Evolutionary conservation across 2,329 filamentous ascomycete genomes (phyloP).

Genomic region (Aureobasidium sp.): DNA sequence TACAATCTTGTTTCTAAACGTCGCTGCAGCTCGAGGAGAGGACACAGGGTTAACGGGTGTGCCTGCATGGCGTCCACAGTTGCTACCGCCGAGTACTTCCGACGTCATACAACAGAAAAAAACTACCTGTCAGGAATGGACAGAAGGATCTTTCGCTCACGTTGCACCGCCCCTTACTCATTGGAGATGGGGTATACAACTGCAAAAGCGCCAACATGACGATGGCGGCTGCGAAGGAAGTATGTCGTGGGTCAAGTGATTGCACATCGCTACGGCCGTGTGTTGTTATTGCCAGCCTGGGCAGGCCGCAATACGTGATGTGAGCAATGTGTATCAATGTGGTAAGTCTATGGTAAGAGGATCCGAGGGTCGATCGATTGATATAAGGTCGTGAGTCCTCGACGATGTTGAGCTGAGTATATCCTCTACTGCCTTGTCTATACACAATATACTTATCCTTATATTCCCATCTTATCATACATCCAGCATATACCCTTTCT

Average conservation of each 20-base stretch:
- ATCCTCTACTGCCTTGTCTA: background rate
- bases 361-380: background rate
- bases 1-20: background rate
- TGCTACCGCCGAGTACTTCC: background rate
- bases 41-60: constrained; percentile 9
- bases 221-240: constrained; percentile 10
- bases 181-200: background rate
- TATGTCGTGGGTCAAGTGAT: constrained; percentile 12
- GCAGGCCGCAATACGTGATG: background rate
- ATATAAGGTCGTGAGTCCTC: background rate
- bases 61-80: constrained; percentile 4
- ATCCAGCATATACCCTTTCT: background rate
- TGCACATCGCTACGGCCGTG: constrained; percentile 10
- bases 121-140: constrained; percentile 6
- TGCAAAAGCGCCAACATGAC: constrained; percentile 6
- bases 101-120: constrained; percentile 11
- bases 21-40: background rate
- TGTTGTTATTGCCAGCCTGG: constrained; percentile 5
- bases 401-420: background rate
- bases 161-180: constrained; percentile 7
- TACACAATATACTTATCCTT: background rate
- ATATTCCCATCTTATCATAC: background rate
- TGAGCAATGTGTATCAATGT: background rate
- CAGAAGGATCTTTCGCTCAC: background rate
- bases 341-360: constrained; percentile 5